Conservation (phyloP, 257 asterid genomes). For the Salvia miltiorrhiza region DNA sequence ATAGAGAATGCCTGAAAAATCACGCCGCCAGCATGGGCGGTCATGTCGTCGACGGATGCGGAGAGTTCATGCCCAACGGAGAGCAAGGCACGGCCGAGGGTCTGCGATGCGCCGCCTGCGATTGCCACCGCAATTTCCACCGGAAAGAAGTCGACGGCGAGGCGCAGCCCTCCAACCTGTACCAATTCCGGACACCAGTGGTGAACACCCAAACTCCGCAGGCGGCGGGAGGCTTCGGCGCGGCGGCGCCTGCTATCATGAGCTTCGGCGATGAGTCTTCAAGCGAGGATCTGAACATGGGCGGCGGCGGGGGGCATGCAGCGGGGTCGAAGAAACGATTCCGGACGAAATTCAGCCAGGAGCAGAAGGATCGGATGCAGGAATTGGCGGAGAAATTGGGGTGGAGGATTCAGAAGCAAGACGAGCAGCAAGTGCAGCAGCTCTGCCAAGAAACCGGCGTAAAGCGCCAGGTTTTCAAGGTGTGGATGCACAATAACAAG, state of each 20-base stretch:
- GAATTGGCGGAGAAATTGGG: conserved; percentile 66
- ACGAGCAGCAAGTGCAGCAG: conserved; percentile 54
- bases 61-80: conserved; percentile 89
- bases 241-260: conserved; percentile 41
- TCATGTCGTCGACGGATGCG: conserved; percentile 76
- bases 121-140: conserved; percentile 90
- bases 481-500: conserved; percentile 86
- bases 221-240: not conserved
- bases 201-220: conserved; percentile 18
- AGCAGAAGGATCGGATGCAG: conserved; percentile 68
- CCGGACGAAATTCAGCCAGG: conserved; percentile 60
- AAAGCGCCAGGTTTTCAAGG: conserved; percentile 70
- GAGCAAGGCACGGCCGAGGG: conserved; percentile 56
- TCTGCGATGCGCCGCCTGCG: conserved; percentile 77
- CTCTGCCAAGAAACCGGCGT: conserved; percentile 58
- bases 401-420: conserved; percentile 73
- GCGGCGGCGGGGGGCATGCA: conserved; percentile 24
- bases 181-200: conserved; percentile 6
- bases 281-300: conserved; percentile 54
- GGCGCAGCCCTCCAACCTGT: conserved; percentile 10
- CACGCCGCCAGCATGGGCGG: conserved; percentile 81
- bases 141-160: conserved; percentile 48
- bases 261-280: conserved; percentile 67
- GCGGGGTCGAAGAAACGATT: conserved; percentile 51
- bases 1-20: conserved; percentile 77